phyloP scores from a whole-genome alignment of 1,284 basidiomycete genomes.

The Ceratobasidium sp. region DNA sequence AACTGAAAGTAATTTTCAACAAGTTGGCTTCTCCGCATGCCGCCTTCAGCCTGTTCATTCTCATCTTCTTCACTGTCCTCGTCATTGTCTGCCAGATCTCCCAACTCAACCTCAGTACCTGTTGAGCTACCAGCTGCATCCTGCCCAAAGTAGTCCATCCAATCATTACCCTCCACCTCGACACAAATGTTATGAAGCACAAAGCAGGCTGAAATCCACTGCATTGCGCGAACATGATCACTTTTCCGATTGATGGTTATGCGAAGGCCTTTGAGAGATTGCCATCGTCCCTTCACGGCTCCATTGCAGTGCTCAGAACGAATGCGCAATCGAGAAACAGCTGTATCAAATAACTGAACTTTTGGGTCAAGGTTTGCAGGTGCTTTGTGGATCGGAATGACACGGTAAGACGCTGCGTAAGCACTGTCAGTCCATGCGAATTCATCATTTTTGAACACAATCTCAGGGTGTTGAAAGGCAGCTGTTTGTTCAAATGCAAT shows the following conservation, averaged over 20 bases:
- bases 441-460: slow-evolving; percentile 54
- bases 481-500: background rate
- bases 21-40: background rate
- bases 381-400: background rate
- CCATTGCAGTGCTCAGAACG: slow-evolving; percentile 56
- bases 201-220: slow-evolving; percentile 51
- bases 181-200: background rate
- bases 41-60: background rate
- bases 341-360: slow-evolving; percentile 1
- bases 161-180: background rate
- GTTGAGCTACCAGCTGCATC: no score
- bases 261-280: slow-evolving; percentile 53
- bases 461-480: slow-evolving; percentile 47
- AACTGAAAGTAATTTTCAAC: background rate
- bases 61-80: background rate
- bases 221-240: slow-evolving; percentile 53
- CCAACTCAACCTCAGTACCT: background rate
- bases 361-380: background rate
- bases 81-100: background rate
- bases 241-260: slow-evolving; percentile 50
- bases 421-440: slow-evolving; percentile 59
- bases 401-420: slow-evolving; percentile 48
- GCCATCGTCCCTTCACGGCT: slow-evolving; percentile 54
- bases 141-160: background rate
- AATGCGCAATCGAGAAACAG: slow-evolving; percentile 48